Percentiles rank a stretch among this genome's conserved stretches.
Evolutionary conservation across 139 green algal genomes (phyloP).

Genomic region (Eudorina sp.): DNA sequence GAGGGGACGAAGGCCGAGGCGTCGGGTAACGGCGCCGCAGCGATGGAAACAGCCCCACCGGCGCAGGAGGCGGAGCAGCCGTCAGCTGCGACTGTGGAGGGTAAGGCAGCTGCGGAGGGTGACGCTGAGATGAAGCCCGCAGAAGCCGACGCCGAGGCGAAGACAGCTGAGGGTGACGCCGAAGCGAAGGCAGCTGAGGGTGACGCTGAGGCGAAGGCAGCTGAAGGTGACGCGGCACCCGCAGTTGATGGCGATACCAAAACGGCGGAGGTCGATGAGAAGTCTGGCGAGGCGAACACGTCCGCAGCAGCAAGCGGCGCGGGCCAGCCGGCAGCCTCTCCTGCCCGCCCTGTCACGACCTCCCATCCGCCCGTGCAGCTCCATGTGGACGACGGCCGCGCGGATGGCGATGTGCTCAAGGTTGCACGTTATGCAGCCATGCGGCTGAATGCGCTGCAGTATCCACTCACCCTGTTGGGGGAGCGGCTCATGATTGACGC

Average conservation of each 20-base stretch:
- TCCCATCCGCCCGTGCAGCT: background rate
- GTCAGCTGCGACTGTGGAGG: background rate
- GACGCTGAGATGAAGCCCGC: background rate
- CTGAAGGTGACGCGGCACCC: background rate
- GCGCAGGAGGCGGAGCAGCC: constrained; percentile 20
- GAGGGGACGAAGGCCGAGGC: background rate
- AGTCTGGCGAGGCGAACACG: background rate
- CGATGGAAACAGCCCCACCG: background rate
- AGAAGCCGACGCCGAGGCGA: background rate
- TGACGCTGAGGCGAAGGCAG: background rate
- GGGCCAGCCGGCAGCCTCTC: background rate
- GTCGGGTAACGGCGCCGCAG: background rate
- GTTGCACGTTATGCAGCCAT: constrained; percentile 55
- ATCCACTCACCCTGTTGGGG: constrained; percentile 45
- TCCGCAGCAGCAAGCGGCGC: background rate
- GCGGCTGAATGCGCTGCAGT: constrained; percentile 50
- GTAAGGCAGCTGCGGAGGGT: background rate
- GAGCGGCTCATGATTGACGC: constrained; percentile 61
- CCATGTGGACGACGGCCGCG: constrained; percentile 46
- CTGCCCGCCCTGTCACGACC: background rate
- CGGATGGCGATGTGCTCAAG: constrained; percentile 57
- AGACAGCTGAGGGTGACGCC: background rate
- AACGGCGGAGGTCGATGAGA: background rate
- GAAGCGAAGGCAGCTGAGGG: background rate
- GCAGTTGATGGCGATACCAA: background rate